phyloP scores from a whole-genome alignment of 805 yeast species.

The Lachancea kluyveri region DNA sequence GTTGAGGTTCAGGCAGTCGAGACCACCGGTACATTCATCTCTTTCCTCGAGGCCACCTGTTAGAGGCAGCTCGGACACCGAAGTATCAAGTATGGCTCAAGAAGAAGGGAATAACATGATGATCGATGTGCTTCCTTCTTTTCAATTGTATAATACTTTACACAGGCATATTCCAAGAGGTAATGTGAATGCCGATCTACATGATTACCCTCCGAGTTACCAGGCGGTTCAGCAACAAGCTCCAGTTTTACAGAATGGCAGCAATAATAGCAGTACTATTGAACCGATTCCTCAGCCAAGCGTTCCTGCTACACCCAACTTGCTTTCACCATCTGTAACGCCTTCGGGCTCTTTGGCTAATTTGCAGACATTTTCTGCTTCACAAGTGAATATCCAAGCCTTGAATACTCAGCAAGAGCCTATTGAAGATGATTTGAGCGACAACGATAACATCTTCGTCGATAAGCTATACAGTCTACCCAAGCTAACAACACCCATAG shows the following conservation, averaged over 20 bases:
- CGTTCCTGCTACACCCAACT: neutral
- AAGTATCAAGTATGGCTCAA: neutral
- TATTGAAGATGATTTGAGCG: slow-evolving; percentile 29
- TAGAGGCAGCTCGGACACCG: neutral
- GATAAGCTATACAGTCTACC: slow-evolving; percentile 48
- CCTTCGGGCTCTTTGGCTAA: no score
- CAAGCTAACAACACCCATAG: slow-evolving; percentile 38
- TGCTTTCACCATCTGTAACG: neutral
- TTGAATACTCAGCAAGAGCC: slow-evolving; percentile 12
- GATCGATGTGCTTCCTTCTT: slow-evolving; percentile 60
- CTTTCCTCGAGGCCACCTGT: neutral
- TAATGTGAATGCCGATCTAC: slow-evolving; percentile 27
- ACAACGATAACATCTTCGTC: slow-evolving; percentile 40
- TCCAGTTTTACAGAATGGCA: slow-evolving; percentile 2
- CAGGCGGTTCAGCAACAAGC: slow-evolving; percentile 14
- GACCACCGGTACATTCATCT: no score
- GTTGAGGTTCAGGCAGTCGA: slow-evolving; percentile 4
- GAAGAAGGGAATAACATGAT: slow-evolving; percentile 19
- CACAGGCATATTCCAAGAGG: slow-evolving; percentile 38
- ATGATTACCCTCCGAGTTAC: slow-evolving; percentile 33
- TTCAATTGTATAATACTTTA: slow-evolving; percentile 55
- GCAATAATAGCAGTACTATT: neutral
- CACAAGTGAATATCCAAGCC: slow-evolving; percentile 5
- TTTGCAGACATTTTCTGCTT: no score
- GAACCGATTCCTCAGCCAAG: neutral